Percentiles rank a stretch among this genome's conserved stretches.
These are phyloP conservation scores for Canna indica DNA, from an alignment of 176 grass and related monocot genomes.

Conservation along the genomic window DNA sequence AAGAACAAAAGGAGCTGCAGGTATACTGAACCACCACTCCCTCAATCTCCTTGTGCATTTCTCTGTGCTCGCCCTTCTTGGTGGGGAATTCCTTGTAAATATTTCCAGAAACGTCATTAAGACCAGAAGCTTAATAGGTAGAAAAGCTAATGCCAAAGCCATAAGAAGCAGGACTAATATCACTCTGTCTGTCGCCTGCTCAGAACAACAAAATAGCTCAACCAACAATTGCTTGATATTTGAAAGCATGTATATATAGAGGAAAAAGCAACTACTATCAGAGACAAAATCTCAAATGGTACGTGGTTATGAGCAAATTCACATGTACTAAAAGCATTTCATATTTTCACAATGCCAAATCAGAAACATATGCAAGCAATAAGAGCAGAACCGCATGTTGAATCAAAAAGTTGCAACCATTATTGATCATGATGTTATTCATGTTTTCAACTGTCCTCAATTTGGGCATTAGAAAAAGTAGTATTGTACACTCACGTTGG, in stretches of 20 bases:
- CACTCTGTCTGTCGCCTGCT: constrained; percentile 62
- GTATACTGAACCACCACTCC: constrained; percentile 99
- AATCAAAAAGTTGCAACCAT: background rate
- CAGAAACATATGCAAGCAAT: no score
- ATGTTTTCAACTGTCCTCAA: no score
- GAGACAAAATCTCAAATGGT: background rate
- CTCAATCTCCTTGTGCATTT: constrained; percentile 69
- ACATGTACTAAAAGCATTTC: no score
- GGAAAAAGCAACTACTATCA: background rate
- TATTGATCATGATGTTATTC: no score
- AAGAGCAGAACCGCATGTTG: background rate
- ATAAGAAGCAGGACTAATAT: constrained; percentile 54
- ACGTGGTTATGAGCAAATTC: background rate
- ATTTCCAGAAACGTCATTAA: constrained; percentile 66
- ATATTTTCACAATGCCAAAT: no score
- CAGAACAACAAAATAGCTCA: background rate
- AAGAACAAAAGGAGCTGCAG: constrained; percentile 80
- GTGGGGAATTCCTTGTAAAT: constrained; percentile 67
- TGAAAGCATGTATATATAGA: background rate
- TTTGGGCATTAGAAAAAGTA: no score
- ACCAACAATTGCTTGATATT: background rate
- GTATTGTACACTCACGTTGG: no score
- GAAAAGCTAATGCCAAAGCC: constrained; percentile 44
- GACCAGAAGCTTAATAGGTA: constrained; percentile 47
- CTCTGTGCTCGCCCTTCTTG: constrained; percentile 62